Conservation (phyloP, 768 basidiomycete genomes). For the Hygrocybe coccinea region DNA sequence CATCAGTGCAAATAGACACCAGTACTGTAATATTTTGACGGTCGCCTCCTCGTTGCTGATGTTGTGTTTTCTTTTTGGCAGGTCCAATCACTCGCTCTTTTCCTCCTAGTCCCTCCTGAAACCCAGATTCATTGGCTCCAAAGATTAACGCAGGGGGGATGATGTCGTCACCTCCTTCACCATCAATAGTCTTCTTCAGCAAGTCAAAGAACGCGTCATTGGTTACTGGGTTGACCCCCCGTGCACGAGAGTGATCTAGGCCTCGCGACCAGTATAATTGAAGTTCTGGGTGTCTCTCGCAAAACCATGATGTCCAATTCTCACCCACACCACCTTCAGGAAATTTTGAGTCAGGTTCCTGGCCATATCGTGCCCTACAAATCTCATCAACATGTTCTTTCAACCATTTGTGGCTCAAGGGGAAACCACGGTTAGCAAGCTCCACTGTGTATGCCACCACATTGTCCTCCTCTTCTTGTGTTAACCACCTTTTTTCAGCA, state of each 20-base stretch:
- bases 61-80: slow-evolving; percentile 15
- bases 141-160: slow-evolving; percentile 1
- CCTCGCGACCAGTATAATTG: slow-evolving; percentile 20
- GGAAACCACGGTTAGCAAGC: too few species aligned
- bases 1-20: slow-evolving; percentile 39
- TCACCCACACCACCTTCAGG: too few species aligned
- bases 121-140: slow-evolving; percentile 14
- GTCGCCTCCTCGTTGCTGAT: slow-evolving; percentile 32
- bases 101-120: slow-evolving; percentile 13
- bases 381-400: too few species aligned
- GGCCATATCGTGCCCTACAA: too few species aligned
- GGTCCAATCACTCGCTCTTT: slow-evolving; percentile 19
- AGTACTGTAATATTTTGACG: slow-evolving; percentile 39
- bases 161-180: slow-evolving; percentile 7
- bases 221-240: slow-evolving; percentile 33
- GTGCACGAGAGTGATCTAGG: neutral
- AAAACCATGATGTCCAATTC: too few species aligned
- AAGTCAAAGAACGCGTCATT: slow-evolving; percentile 33
- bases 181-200: slow-evolving; percentile 22
- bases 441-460: too few species aligned
- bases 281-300: too few species aligned
- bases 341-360: too few species aligned
- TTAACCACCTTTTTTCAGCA: too few species aligned
- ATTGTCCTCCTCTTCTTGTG: too few species aligned
- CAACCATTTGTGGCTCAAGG: too few species aligned